These are phyloP conservation scores for Sphenostylis stenocarpa DNA, from an alignment of 306 rosid species.

Conservation along the genomic window DNA sequence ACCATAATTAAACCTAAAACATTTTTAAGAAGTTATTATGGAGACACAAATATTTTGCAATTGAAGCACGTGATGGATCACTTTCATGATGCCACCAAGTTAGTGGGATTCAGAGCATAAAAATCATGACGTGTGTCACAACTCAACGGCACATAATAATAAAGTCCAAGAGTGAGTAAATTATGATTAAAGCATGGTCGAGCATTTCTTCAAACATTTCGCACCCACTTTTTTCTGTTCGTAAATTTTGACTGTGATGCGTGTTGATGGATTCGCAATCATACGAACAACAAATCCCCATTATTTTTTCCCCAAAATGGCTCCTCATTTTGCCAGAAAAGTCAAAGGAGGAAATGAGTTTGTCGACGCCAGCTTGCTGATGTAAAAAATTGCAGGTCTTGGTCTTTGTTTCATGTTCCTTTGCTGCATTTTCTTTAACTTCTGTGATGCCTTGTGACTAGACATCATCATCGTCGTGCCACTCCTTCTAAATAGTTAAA, in stretches of 20 bases:
- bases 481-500: neutral
- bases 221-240: no score
- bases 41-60: no score
- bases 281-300: neutral
- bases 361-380: constrained; percentile 21
- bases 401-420: neutral
- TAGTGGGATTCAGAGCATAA: no score
- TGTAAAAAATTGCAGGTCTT: neutral
- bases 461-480: neutral
- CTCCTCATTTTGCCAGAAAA: neutral
- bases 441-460: neutral
- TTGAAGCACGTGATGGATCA: no score
- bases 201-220: no score
- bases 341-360: constrained; percentile 8
- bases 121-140: no score
- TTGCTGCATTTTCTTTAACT: neutral
- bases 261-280: neutral
- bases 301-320: neutral
- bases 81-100: no score
- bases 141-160: no score
- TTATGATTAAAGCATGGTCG: no score
- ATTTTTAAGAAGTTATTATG: no score
- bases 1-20: no score
- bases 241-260: neutral
- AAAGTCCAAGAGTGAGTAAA: no score